Evolutionary conservation across 176 grass and related monocot species (phyloP).

Genomic region (Triticum timopheevii): DNA sequence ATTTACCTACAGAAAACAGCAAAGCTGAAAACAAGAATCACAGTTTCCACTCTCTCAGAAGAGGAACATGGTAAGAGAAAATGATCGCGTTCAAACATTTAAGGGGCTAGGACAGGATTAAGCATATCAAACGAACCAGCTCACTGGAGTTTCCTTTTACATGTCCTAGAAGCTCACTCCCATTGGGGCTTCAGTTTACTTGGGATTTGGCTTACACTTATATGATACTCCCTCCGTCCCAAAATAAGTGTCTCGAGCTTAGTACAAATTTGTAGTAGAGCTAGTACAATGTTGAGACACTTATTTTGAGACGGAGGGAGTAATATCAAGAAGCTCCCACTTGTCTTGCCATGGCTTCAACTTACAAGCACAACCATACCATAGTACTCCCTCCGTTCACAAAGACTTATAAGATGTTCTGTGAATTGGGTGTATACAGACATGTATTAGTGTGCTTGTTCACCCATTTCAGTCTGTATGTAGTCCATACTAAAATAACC

Average conservation of each 20-base stretch:
- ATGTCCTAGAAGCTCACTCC: neutral
- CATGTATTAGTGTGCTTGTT: no score
- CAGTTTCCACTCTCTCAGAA: constrained; percentile 3
- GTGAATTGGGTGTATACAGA: no score
- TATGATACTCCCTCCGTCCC: neutral
- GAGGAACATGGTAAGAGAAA: neutral
- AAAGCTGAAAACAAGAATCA: constrained; percentile 1
- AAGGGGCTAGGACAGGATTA: constrained; percentile 1
- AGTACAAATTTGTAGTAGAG: no score
- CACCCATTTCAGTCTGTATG: no score
- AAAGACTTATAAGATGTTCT: no score
- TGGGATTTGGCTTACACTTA: neutral
- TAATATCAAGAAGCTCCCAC: neutral
- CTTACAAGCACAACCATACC: neutral
- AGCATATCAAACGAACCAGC: neutral
- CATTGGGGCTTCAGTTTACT: neutral
- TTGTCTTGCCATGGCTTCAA: neutral
- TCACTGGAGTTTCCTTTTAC: neutral
- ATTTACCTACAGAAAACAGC: constrained; percentile 40
- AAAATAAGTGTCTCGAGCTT: no score
- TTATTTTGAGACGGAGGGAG: no score
- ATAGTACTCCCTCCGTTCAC: neutral
- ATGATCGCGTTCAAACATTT: neutral
- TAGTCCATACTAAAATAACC: no score
- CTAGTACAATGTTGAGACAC: no score